Percentiles rank a stretch among this genome's conserved stretches.
Evolutionary conservation across 176 grass and related monocot genomes (phyloP).

Genomic region (Tuctoria greenei): DNA sequence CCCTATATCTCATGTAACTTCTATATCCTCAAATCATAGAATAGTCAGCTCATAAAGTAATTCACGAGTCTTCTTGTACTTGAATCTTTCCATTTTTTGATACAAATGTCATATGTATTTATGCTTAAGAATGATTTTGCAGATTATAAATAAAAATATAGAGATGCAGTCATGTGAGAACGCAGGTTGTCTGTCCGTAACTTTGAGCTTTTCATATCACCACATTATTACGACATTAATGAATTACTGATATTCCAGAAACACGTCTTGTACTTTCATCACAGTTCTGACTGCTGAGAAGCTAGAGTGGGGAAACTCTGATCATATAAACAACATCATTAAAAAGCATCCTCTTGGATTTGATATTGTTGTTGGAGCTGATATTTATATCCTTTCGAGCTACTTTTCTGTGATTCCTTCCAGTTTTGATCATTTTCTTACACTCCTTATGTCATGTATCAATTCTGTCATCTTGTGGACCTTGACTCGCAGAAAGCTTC

Average conservation of each 20-base stretch:
- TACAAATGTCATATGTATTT: conserved; percentile 15
- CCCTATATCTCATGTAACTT: neutral
- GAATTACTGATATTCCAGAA: conserved; percentile 10
- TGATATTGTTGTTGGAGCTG: conserved; percentile 91
- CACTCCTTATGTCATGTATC: conserved; percentile 11
- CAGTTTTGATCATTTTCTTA: conserved; percentile 5
- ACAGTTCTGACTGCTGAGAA: conserved; percentile 77
- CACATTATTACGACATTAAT: neutral
- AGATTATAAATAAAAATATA: conserved; percentile 91
- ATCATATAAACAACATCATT: conserved; percentile 63
- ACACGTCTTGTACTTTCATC: conserved; percentile 38
- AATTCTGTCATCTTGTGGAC: conserved; percentile 33
- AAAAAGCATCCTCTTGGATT: conserved; percentile 70
- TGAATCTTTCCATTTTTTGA: conserved; percentile 9
- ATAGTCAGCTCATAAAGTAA: conserved; percentile 32
- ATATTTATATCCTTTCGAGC: conserved; percentile 94
- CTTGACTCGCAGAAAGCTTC: conserved; percentile 89
- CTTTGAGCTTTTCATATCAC: neutral
- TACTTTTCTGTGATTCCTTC: conserved; percentile 11
- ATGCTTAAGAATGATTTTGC: conserved; percentile 34
- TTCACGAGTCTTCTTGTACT: conserved; percentile 1
- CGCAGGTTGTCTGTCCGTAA: conserved; percentile 42
- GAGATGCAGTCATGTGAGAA: conserved; percentile 56
- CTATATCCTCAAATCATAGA: conserved; percentile 26
- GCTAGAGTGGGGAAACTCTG: conserved; percentile 86